Conservation (phyloP, 106 monocot genomes). For the Acorus gramineus region DNA sequence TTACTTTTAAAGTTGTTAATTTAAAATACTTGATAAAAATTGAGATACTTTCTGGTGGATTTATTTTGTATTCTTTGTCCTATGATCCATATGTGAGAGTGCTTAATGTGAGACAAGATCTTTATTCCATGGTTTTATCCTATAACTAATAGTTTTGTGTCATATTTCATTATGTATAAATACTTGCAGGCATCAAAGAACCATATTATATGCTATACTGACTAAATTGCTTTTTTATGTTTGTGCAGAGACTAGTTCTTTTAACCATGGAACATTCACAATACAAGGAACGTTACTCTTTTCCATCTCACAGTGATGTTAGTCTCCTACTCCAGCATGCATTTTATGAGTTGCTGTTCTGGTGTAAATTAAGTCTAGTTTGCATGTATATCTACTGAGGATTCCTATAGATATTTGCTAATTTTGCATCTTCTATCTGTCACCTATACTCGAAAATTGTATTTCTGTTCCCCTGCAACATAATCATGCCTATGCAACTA, state of each 20-base stretch:
- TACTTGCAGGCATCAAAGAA: too few relatives aligned
- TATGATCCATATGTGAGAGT: too few relatives aligned
- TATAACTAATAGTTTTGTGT: background rate
- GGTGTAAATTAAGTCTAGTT: background rate
- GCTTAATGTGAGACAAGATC: too few relatives aligned
- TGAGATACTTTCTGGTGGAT: too few relatives aligned
- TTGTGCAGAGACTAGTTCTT: slow-evolving; percentile 30
- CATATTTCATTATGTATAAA: background rate
- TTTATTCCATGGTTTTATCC: background rate
- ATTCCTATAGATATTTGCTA: background rate
- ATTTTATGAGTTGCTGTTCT: background rate
- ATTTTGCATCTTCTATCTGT: too few relatives aligned
- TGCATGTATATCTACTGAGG: background rate
- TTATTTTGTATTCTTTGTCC: too few relatives aligned
- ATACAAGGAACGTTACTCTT: slow-evolving; percentile 17
- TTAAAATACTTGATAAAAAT: too few relatives aligned
- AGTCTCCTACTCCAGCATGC: slow-evolving; percentile 1
- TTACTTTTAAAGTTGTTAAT: too few relatives aligned
- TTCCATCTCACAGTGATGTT: slow-evolving; percentile 32
- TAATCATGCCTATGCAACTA: too few relatives aligned
- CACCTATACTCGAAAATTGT: too few relatives aligned
- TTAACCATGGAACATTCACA: slow-evolving; percentile 29
- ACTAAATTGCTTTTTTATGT: background rate
- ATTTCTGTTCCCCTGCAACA: too few relatives aligned
- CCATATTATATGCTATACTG: too few relatives aligned